Evolutionary conservation across 495 filamentous ascomycete genomes (phyloP).

Genomic region (Lophium mytilinum): DNA sequence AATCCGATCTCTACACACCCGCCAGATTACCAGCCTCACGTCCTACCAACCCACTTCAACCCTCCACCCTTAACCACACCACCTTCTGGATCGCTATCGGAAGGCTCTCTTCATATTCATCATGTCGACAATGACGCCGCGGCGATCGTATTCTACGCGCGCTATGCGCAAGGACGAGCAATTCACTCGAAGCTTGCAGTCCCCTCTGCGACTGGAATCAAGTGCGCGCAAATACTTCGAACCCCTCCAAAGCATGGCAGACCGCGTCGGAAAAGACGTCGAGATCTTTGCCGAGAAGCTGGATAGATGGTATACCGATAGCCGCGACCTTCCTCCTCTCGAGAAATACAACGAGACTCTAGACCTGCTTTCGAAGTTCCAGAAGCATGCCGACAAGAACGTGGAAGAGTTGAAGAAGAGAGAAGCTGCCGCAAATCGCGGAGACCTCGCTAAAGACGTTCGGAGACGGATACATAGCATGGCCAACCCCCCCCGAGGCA

Average conservation of each 20-base stretch:
- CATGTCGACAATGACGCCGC: no score
- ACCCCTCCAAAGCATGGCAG: slow-evolving; percentile 50
- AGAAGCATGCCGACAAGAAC: slow-evolving; percentile 30
- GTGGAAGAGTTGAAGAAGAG: slow-evolving; percentile 31
- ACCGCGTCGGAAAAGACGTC: slow-evolving; percentile 54
- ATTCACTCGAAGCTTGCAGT: neutral
- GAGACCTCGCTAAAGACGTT: slow-evolving; percentile 29
- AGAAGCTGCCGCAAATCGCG: slow-evolving; percentile 19
- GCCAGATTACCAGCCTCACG: no score
- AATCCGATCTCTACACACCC: no score
- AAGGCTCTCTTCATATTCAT: no score
- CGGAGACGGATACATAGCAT: slow-evolving; percentile 19
- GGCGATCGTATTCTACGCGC: no score
- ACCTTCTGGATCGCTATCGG: no score
- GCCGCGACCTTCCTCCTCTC: neutral
- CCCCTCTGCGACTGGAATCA: neutral
- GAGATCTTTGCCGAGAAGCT: slow-evolving; percentile 58
- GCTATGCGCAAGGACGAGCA: no score
- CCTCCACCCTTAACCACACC: no score
- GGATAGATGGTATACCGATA: slow-evolving; percentile 42
- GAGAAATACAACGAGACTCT: slow-evolving; percentile 22
- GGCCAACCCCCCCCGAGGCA: neutral
- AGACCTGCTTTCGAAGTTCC: slow-evolving; percentile 29
- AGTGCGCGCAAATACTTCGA: slow-evolving; percentile 31
- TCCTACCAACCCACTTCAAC: no score